These are phyloP conservation scores for Alternaria novae-zelandiae DNA, from an alignment of 2,329 filamentous ascomycete genomes.

Conservation along the genomic window DNA sequence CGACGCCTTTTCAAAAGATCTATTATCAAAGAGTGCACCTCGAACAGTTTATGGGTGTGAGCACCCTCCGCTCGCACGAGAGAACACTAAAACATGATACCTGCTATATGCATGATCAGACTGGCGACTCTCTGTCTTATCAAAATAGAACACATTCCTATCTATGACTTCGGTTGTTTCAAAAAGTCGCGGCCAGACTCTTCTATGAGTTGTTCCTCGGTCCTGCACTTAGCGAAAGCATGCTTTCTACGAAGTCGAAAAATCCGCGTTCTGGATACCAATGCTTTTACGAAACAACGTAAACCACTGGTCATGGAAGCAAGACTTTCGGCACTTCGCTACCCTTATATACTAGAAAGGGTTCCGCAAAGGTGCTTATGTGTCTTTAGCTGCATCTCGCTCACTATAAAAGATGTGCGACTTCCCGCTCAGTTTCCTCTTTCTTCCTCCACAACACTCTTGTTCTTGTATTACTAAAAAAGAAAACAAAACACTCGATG, in stretches of 20 bases:
- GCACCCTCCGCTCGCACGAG: neutral
- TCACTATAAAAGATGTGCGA: neutral
- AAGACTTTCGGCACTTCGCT: neutral
- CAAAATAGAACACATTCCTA: neutral
- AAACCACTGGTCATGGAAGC: neutral
- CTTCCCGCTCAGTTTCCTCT: neutral
- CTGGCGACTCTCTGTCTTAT: neutral
- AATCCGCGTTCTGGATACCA: neutral
- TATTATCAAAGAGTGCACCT: neutral
- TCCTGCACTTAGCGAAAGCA: neutral
- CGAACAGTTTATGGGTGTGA: neutral
- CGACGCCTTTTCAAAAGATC: neutral
- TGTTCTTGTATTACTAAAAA: neutral
- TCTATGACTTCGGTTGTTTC: neutral
- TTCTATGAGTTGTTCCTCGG: neutral
- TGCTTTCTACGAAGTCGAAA: neutral
- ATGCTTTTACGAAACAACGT: neutral
- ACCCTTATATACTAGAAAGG: neutral
- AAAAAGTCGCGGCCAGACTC: neutral
- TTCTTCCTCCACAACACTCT: too few species aligned
- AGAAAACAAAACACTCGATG: neutral
- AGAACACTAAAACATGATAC: neutral
- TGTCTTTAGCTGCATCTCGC: too few species aligned
- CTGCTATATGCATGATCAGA: neutral
- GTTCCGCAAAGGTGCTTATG: too few species aligned